phyloP scores from a whole-genome alignment of 1,284 basidiomycete species.

The Heterobasidion parviporum region DNA sequence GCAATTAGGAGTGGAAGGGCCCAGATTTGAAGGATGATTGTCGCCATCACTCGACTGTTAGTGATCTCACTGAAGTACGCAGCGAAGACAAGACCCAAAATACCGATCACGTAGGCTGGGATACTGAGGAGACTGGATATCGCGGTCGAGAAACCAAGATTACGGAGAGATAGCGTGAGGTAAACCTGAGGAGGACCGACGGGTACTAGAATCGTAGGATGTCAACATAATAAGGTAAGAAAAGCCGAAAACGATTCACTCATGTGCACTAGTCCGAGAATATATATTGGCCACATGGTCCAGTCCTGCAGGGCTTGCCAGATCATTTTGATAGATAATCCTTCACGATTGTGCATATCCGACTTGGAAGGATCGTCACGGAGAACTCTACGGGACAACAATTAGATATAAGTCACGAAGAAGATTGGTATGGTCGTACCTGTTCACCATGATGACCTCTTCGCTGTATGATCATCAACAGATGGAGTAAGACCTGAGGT shows the following conservation, averaged over 20 bases:
- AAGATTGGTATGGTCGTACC: not conserved
- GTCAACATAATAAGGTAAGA: constrained; percentile 17
- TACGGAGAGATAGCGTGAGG: constrained; percentile 51
- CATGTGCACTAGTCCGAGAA: constrained; percentile 34
- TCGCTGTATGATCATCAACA: not conserved
- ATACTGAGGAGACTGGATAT: constrained; percentile 55
- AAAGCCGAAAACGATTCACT: constrained; percentile 13
- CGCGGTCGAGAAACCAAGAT: constrained; percentile 56
- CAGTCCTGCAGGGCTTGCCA: constrained; percentile 54
- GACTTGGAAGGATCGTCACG: constrained; percentile 67
- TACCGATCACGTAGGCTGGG: constrained; percentile 32
- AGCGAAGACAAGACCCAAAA: constrained; percentile 31
- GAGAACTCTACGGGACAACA: constrained; percentile 52
- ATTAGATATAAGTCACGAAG: constrained; percentile 32
- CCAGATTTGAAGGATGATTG: constrained; percentile 53
- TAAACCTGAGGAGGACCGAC: constrained; percentile 42
- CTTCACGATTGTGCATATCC: constrained; percentile 76
- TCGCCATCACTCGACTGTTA: constrained; percentile 45
- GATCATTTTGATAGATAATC: constrained; percentile 45
- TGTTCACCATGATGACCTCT: constrained; percentile 10
- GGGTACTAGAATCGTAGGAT: constrained; percentile 39
- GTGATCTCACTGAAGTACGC: constrained; percentile 47
- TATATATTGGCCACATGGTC: constrained; percentile 65
- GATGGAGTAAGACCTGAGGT: not conserved
- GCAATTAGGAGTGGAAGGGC: constrained; percentile 51